Evolutionary conservation across 228 moss, liverwort and hornwort genomes (phyloP).

Genomic region (Sphagnum magellanicum): DNA sequence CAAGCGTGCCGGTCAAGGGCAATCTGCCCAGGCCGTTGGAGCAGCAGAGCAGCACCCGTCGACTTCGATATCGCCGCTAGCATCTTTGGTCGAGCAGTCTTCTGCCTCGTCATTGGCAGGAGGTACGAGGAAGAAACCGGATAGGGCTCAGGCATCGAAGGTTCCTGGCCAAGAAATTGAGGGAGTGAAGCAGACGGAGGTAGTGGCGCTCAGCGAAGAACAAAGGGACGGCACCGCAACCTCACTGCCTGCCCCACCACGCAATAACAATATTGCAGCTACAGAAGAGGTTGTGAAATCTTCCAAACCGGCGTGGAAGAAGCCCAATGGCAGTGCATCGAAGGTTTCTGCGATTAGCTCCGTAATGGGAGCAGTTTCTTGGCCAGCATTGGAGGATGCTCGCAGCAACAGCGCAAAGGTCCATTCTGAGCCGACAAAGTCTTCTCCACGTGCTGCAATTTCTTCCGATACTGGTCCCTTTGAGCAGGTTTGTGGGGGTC

Average conservation of each 20-base stretch:
- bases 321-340: slow-evolving; percentile 15
- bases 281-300: slow-evolving; percentile 16
- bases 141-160: slow-evolving; percentile 6
- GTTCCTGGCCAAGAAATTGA: slow-evolving; percentile 4
- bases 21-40: slow-evolving; percentile 7
- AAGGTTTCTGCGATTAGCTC: slow-evolving; percentile 22
- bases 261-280: slow-evolving; percentile 4
- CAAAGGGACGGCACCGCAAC: slow-evolving; percentile 3
- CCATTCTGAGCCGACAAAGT: slow-evolving; percentile 17
- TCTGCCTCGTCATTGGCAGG: slow-evolving; percentile 7
- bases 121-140: slow-evolving; percentile 13
- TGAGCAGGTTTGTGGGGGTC: slow-evolving; percentile 29
- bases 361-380: slow-evolving; percentile 50
- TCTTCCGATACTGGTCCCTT: slow-evolving; percentile 16
- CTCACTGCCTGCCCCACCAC: background rate
- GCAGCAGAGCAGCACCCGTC: slow-evolving; percentile 5
- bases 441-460: slow-evolving; percentile 9
- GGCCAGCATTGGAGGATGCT: slow-evolving; percentile 49
- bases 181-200: slow-evolving; percentile 15
- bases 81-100: slow-evolving; percentile 2
- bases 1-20: slow-evolving; percentile 23
- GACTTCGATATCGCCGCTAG: background rate
- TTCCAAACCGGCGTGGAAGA: slow-evolving; percentile 45
- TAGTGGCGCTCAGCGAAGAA: slow-evolving; percentile 12
- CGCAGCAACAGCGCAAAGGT: slow-evolving; percentile 25